Evolutionary conservation across 1,284 basidiomycete species (phyloP).

Genomic region (Veloboletus limbatus): DNA sequence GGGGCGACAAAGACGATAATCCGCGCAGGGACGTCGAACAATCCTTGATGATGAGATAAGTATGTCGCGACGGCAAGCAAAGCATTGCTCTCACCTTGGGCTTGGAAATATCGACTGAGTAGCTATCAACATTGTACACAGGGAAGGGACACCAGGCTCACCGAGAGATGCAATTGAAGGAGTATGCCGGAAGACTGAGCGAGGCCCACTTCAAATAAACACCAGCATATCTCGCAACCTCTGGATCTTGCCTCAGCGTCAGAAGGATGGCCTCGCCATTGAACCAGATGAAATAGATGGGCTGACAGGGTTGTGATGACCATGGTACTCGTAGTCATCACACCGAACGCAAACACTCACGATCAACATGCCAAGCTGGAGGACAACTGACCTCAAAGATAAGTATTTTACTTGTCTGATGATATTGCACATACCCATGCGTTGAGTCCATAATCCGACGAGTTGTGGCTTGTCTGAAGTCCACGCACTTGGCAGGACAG

Average conservation of each 20-base stretch:
- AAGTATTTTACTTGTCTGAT: neutral
- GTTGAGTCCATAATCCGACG: constrained; percentile 88
- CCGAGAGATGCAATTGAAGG: constrained; percentile 71
- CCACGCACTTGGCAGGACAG: constrained; percentile 89
- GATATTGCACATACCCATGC: constrained; percentile 61
- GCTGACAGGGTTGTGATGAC: constrained; percentile 39
- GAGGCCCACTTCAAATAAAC: constrained; percentile 77
- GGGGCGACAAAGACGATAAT: constrained; percentile 85
- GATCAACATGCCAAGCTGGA: constrained; percentile 58
- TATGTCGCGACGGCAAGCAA: neutral
- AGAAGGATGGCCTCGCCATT: constrained; percentile 81
- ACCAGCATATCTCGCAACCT: constrained; percentile 78
- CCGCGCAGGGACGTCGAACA: constrained; percentile 85
- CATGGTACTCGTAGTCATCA: neutral
- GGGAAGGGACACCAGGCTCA: constrained; percentile 27
- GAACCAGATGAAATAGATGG: constrained; percentile 72
- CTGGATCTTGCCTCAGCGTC: constrained; percentile 78
- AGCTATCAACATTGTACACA: constrained; percentile 30
- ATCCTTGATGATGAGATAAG: constrained; percentile 42
- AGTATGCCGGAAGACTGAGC: constrained; percentile 87
- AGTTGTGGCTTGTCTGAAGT: constrained; percentile 79
- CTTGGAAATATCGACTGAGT: constrained; percentile 81
- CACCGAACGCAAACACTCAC: constrained; percentile 39
- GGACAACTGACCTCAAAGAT: constrained; percentile 48
- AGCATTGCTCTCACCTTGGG: constrained; percentile 54